Evolutionary conservation across 2,329 filamentous ascomycete species (phyloP).

Genomic region (Claviceps sp.): DNA sequence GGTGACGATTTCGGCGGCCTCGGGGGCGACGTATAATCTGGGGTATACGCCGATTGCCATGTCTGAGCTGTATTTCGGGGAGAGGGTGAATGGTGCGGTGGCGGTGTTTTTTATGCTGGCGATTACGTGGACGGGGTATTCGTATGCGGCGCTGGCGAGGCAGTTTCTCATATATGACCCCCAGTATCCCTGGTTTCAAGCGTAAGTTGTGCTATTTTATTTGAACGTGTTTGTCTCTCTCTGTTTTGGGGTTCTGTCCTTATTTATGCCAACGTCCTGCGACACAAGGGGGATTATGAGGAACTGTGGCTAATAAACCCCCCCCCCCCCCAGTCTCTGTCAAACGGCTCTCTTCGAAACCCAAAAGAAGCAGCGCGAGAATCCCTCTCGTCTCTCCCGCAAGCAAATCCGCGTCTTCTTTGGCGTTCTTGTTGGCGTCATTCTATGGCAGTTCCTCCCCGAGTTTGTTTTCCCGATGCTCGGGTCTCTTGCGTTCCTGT

Average conservation of each 20-base stretch:
- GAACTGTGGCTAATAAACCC: background rate
- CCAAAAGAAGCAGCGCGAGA: constrained; percentile 36
- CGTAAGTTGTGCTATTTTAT: constrained; percentile 12
- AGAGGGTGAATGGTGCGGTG: constrained; percentile 36
- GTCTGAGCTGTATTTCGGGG: constrained; percentile 42
- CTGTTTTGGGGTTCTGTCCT: no score
- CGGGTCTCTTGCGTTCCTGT: constrained; percentile 46
- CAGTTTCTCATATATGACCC: constrained; percentile 46
- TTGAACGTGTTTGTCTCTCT: background rate
- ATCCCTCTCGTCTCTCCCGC: constrained; percentile 32
- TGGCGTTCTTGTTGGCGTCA: constrained; percentile 34
- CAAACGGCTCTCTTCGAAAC: constrained; percentile 47
- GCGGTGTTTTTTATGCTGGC: constrained; percentile 47
- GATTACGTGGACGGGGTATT: constrained; percentile 43
- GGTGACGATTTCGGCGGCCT: constrained; percentile 39
- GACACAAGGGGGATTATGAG: no score
- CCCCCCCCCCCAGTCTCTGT: constrained; percentile 19
- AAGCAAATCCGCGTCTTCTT: constrained; percentile 47
- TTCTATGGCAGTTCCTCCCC: constrained; percentile 48
- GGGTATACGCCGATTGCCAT: constrained; percentile 38
- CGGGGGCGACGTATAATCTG: constrained; percentile 37
- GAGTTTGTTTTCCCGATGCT: constrained; percentile 48
- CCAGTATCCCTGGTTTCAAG: constrained; percentile 26
- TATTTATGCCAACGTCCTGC: no score
- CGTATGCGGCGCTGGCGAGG: constrained; percentile 42